Conservation (phyloP, 2,329 filamentous ascomycete genomes). For the Gaeumannomyces sp. region DNA sequence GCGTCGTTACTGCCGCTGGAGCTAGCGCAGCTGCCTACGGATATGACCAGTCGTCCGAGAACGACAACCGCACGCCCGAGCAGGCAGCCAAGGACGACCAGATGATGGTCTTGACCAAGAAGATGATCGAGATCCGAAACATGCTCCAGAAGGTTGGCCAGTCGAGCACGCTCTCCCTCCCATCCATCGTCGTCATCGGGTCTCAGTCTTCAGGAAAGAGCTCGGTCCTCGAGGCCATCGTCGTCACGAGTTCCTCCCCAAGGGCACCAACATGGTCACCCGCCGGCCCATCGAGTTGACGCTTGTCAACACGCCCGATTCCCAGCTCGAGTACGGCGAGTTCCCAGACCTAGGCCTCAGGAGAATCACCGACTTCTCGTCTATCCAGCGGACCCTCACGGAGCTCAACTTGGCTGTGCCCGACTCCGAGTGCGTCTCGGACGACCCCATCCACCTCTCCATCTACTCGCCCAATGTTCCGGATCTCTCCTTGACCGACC, state of each 20-base stretch:
- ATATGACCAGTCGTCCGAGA: slow-evolving; percentile 61
- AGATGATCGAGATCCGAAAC: slow-evolving; percentile 98
- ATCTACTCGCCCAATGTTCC: slow-evolving; percentile 95
- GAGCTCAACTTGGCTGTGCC: slow-evolving; percentile 93
- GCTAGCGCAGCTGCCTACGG: slow-evolving; percentile 74
- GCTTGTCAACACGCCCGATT: slow-evolving; percentile 86
- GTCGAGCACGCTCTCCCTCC: slow-evolving; percentile 78
- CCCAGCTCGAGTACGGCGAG: slow-evolving; percentile 85
- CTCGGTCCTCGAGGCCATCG: slow-evolving; percentile 92
- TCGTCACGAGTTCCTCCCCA: slow-evolving; percentile 95
- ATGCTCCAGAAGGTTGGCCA: slow-evolving; percentile 90
- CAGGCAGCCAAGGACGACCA: slow-evolving; percentile 83
- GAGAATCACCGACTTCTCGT: slow-evolving; percentile 84
- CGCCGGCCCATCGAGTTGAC: slow-evolving; percentile 92
- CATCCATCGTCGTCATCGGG: slow-evolving; percentile 98
- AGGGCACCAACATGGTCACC: slow-evolving; percentile 98
- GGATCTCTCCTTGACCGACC: slow-evolving; percentile 89
- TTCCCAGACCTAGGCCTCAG: slow-evolving; percentile 88
- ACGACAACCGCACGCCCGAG: slow-evolving; percentile 55
- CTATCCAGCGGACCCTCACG: slow-evolving; percentile 88
- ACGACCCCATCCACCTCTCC: slow-evolving; percentile 92
- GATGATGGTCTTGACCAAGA: slow-evolving; percentile 98
- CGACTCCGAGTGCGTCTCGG: slow-evolving; percentile 84
- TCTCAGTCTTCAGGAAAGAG: slow-evolving; percentile 98
- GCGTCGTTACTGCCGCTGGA: slow-evolving; percentile 52